These are phyloP conservation scores for Rhazya stricta DNA, from an alignment of 257 asterid species.

Conservation along the genomic window DNA sequence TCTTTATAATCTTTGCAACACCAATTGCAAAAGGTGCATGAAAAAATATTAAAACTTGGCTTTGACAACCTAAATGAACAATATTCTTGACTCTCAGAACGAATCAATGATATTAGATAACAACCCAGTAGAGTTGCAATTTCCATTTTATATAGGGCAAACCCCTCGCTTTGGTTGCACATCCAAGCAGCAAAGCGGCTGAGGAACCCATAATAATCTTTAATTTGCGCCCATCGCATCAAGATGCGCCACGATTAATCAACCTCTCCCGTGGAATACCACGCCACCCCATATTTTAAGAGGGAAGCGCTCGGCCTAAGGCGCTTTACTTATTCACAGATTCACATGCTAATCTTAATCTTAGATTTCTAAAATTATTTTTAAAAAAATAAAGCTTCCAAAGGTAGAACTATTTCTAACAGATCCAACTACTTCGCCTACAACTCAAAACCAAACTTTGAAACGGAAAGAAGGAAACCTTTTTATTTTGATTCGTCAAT, in stretches of 20 bases:
- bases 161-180: conserved; percentile 20
- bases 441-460: too few species aligned
- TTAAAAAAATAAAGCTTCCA: background rate
- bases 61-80: background rate
- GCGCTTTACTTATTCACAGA: conserved; percentile 25
- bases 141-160: conserved; percentile 14
- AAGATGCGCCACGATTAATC: conserved; percentile 58
- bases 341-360: background rate
- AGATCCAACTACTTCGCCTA: background rate
- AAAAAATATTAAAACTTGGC: too few species aligned
- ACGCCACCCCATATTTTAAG: conserved; percentile 57
- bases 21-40: too few species aligned
- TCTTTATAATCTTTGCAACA: background rate
- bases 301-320: conserved; percentile 86
- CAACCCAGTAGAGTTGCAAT: background rate
- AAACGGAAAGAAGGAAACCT: background rate
- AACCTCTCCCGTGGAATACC: conserved; percentile 81
- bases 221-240: conserved; percentile 63
- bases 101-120: background rate
- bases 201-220: conserved; percentile 8
- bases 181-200: conserved; percentile 12
- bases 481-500: background rate
- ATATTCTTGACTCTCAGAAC: background rate
- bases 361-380: background rate
- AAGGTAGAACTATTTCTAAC: background rate